Base-by-base conservation (phyloP, 169 alveolate species). In the Cryptosporidium tyzzeri region DNA sequence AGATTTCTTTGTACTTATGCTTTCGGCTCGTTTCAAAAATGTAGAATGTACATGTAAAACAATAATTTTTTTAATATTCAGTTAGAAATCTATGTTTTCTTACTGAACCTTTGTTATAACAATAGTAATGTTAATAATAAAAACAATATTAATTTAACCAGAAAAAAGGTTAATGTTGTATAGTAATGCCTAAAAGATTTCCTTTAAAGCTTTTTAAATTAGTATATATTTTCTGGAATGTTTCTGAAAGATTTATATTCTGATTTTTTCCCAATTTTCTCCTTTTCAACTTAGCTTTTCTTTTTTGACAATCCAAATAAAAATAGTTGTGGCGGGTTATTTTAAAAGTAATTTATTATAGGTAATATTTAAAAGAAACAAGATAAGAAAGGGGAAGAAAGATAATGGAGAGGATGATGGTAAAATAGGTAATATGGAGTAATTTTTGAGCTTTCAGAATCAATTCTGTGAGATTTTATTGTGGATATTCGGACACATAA, bases 231-330 rank as follows among this genome's bases (percentile, higher is more conserved):
- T 1, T 55, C 67, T 55, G 18, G 5, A n/a, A 10, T 55, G 3
- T 10, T 55, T 55, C n/a, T 55, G 67, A 55, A 55, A 55, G 29
- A 55, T 55, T 55, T 55, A 55, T 55, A 55, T 55, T 55, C 23
- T 9, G 18, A n/a, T 21, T n/a, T 21, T 55, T 53, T 23, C 62
- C 26, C 67, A 55, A 10, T 10, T 55, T 55, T 55, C 18, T n/a
- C 67, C 14, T 26, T 55, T 48, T 1, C 18, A 55, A 23, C 8
- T n/a, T 55, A 9, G 3, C 3, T 55, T 8, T 55, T 55, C 67
- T 26, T 53, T 53, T 44, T 53, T n/a, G 67, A 55, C 67, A 55
- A 2, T 6, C 37, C 26, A 37, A 55, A 55, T 55, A 3, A 55
- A 23, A 21, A 3, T 7, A 2, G n/a, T 21, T 55, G 21, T 23